These are phyloP conservation scores for Vigna unguiculata DNA, from an alignment of 306 rosid species.

Conservation along the genomic window DNA sequence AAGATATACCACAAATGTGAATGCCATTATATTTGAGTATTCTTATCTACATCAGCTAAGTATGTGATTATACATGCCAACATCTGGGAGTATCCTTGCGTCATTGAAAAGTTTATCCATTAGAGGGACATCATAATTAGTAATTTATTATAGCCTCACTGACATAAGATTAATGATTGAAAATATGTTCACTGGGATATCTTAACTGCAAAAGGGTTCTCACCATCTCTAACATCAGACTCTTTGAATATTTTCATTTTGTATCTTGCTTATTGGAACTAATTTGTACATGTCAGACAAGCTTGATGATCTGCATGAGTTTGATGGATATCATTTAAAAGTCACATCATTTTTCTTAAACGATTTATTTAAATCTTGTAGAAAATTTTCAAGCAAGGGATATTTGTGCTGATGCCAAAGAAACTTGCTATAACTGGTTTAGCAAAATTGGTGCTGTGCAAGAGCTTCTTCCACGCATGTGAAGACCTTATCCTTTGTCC, in stretches of 20 bases:
- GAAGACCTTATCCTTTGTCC: conserved; percentile 47
- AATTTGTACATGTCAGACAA: conserved; percentile 36
- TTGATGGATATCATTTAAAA: conserved; percentile 33
- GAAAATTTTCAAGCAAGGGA: conserved; percentile 70
- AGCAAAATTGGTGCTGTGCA: conserved; percentile 89
- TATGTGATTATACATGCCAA: background rate
- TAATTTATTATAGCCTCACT: background rate
- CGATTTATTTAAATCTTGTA: conserved; percentile 50
- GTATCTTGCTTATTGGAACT: conserved; percentile 27
- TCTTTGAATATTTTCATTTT: conserved; percentile 30
- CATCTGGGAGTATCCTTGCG: conserved; percentile 31
- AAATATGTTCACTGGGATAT: conserved; percentile 9
- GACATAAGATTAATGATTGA: conserved; percentile 32
- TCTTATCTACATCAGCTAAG: background rate
- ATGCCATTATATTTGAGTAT: background rate
- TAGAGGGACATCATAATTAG: conserved; percentile 15
- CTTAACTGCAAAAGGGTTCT: background rate
- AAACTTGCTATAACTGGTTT: conserved; percentile 97
- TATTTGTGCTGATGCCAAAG: conserved; percentile 82
- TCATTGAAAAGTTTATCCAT: conserved; percentile 16
- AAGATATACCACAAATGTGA: conserved; percentile 1
- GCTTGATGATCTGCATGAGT: conserved; percentile 35
- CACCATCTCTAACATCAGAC: conserved; percentile 4
- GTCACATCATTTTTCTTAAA: conserved; percentile 30
- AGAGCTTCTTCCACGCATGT: conserved; percentile 99